phyloP scores from a whole-genome alignment of 805 yeast genomes.

The Starmerella bombi region DNA sequence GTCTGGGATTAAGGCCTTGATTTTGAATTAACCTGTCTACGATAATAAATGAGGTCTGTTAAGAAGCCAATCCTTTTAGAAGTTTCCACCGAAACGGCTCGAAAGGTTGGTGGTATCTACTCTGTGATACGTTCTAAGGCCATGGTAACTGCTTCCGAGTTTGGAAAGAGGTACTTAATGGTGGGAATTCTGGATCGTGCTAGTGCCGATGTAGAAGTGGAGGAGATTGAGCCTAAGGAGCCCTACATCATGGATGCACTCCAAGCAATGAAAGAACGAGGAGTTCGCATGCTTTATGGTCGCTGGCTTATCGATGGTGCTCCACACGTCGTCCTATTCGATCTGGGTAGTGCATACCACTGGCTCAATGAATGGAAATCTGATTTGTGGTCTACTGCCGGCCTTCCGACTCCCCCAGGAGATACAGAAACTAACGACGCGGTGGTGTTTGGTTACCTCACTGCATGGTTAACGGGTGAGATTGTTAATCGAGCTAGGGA shows the following conservation, averaged over 20 bases:
- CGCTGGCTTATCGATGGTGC: conserved; percentile 98
- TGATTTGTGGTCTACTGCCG: conserved; percentile 81
- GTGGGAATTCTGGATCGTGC: conserved; percentile 75
- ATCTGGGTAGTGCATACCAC: conserved; percentile 56
- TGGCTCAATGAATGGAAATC: conserved; percentile 85
- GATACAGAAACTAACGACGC: conserved; percentile 89
- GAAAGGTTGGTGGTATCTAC: conserved; percentile 94
- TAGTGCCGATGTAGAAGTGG: conserved; percentile 64
- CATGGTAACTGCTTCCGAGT: conserved; percentile 90
- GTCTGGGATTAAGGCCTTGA: too few relatives aligned
- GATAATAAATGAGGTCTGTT: conserved; percentile 69
- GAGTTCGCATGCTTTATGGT: conserved; percentile 74
- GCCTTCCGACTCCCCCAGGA: conserved; percentile 84
- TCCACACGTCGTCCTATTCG: conserved; percentile 82
- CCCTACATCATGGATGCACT: conserved; percentile 45
- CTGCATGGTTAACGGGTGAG: conserved; percentile 96
- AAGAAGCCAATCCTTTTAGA: conserved; percentile 80
- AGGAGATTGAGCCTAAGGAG: conserved; percentile 42
- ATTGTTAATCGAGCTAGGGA: conserved; percentile 69
- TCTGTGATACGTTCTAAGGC: conserved; percentile 94
- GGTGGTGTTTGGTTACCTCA: conserved; percentile 77
- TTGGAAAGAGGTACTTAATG: conserved; percentile 69
- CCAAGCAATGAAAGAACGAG: conserved; percentile 68
- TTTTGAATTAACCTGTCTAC: not conserved
- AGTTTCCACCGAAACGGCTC: conserved; percentile 94